Conservation (phyloP, 306 rosid species). For the Rosa multiflora region DNA sequence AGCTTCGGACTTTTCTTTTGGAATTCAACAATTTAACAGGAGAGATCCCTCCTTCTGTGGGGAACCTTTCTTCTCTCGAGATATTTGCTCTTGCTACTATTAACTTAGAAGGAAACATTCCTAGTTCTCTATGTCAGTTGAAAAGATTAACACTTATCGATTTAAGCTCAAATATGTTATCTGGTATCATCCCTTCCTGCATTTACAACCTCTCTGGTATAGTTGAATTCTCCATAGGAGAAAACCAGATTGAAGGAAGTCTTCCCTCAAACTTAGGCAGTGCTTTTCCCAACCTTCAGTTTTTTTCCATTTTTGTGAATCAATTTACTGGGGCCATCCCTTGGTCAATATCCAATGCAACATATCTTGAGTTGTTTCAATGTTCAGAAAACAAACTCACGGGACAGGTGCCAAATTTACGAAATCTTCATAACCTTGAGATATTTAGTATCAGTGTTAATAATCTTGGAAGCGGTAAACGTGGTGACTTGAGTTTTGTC, state of each 20-base stretch:
- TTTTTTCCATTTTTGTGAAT: accelerated
- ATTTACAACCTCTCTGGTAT: conserved; percentile 27
- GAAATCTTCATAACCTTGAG: background rate
- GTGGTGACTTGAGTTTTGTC: background rate
- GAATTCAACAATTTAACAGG: background rate
- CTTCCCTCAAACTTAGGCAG: background rate
- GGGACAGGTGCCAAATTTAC: background rate
- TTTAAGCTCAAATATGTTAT: background rate
- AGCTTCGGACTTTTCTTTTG: background rate
- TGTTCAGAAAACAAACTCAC: accelerated
- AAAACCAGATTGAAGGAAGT: background rate
- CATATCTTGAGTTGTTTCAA: background rate
- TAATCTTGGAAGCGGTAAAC: background rate
- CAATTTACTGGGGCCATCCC: background rate
- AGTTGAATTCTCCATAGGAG: accelerated
- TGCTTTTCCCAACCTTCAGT: background rate
- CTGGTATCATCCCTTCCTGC: conserved; percentile 13
- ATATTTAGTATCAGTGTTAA: accelerated
- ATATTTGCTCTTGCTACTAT: background rate
- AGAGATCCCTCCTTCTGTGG: conserved; percentile 10
- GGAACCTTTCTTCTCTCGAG: conserved; percentile 15
- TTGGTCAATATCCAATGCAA: background rate
- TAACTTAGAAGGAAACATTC: conserved; percentile 14
- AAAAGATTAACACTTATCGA: background rate
- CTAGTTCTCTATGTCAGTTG: conserved; percentile 4